These are phyloP conservation scores for Thalassiosira delicatula DNA, from an alignment of 352 stramenopile species.

Conservation along the genomic window DNA sequence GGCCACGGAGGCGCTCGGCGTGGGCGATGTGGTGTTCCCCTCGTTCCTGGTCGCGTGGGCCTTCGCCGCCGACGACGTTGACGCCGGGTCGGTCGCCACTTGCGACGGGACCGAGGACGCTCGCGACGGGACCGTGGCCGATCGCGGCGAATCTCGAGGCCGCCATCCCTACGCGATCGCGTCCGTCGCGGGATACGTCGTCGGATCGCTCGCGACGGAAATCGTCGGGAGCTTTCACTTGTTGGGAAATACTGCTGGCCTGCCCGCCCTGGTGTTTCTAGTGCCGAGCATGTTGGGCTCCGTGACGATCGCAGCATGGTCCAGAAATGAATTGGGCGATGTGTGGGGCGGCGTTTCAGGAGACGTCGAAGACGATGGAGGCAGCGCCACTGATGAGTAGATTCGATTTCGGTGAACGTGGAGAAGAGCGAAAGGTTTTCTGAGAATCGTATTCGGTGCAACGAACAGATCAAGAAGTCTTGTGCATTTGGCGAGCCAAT, in stretches of 20 bases:
- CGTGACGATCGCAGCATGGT: slow-evolving; percentile 19
- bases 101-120: slow-evolving; percentile 71
- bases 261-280: slow-evolving; percentile 52
- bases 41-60: not conserved
- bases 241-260: slow-evolving; percentile 20
- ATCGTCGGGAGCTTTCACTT: slow-evolving; percentile 44
- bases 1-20: slow-evolving; percentile 14
- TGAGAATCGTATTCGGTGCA: too few species aligned
- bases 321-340: slow-evolving; percentile 34
- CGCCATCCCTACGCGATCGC: slow-evolving; percentile 15
- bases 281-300: slow-evolving; percentile 41
- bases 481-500: too few species aligned
- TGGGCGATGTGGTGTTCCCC: not conserved
- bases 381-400: too few species aligned
- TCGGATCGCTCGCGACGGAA: slow-evolving; percentile 36
- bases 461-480: too few species aligned
- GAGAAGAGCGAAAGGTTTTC: too few species aligned
- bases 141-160: slow-evolving; percentile 69
- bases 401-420: too few species aligned
- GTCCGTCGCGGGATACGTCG: slow-evolving; percentile 27
- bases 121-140: slow-evolving; percentile 77
- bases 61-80: too few species aligned
- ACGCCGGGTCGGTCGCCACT: too few species aligned
- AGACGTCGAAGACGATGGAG: not conserved
- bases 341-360: slow-evolving; percentile 15